Evolutionary conservation across 139 green algal genomes (phyloP).

Genomic region (Limnomonas spitsbergensis): DNA sequence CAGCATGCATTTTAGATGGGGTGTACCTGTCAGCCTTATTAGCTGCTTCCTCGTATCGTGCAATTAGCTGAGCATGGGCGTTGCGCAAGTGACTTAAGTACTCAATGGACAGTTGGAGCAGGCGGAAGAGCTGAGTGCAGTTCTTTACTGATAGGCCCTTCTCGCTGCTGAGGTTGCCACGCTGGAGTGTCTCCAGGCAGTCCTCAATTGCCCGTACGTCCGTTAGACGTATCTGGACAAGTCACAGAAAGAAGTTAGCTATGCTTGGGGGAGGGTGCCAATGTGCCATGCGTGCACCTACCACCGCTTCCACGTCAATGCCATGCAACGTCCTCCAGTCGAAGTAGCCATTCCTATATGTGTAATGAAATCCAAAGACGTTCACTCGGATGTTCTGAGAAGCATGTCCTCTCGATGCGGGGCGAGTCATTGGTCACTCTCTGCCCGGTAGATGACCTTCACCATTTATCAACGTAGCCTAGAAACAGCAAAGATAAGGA

Average conservation of each 20-base stretch:
- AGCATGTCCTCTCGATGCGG: too few relatives aligned
- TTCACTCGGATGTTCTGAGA: too few relatives aligned
- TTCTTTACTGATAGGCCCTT: constrained; percentile 26
- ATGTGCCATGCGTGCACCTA: constrained; percentile 28
- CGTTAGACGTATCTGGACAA: constrained; percentile 32
- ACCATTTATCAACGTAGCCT: too few relatives aligned
- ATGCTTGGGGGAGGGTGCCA: not conserved
- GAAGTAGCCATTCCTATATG: constrained; percentile 21
- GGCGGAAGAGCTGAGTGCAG: constrained; percentile 45
- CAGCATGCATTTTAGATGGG: too few relatives aligned
- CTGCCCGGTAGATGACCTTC: too few relatives aligned
- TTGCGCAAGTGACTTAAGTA: constrained; percentile 42
- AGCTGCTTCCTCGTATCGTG: constrained; percentile 4
- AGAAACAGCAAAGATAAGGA: too few relatives aligned
- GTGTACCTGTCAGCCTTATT: not conserved
- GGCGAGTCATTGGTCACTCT: too few relatives aligned
- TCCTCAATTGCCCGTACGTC: constrained; percentile 42
- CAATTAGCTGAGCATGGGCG: constrained; percentile 33
- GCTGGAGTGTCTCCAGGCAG: constrained; percentile 40
- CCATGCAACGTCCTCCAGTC: constrained; percentile 62
- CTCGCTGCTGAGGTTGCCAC: constrained; percentile 21
- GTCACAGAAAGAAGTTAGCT: not conserved
- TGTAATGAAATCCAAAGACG: constrained; percentile 2
- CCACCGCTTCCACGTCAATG: constrained; percentile 53
- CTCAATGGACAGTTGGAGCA: constrained; percentile 47